Conservation (phyloP, 2,329 filamentous ascomycete genomes). For the Stenocarpella maydis region DNA sequence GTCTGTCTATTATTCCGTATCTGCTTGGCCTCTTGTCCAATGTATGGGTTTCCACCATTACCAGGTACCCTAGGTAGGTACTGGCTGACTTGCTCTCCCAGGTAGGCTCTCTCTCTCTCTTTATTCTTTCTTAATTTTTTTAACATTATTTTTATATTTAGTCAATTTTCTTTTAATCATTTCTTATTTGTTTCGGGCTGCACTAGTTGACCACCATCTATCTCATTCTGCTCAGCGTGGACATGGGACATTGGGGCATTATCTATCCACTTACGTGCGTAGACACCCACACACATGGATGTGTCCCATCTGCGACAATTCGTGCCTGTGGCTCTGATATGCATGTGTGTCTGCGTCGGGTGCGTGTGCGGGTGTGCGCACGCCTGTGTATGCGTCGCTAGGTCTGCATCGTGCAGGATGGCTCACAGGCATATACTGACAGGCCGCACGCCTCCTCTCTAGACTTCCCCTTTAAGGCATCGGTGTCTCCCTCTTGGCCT, state of each 20-base stretch:
- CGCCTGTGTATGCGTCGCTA: not conserved
- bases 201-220: not conserved
- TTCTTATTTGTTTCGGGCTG: no score
- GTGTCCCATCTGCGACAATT: not conserved
- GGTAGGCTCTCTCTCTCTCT: no score
- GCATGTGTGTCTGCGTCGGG: not conserved
- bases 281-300: not conserved
- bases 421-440: slow-evolving; percentile 21
- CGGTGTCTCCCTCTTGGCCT: slow-evolving; percentile 17
- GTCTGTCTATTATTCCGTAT: no score
- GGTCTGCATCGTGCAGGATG: slow-evolving; percentile 4
- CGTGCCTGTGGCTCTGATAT: not conserved
- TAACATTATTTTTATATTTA: no score
- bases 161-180: no score
- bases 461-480: not conserved
- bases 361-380: not conserved
- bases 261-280: not conserved
- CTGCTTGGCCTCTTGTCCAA: no score
- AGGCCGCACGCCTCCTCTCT: slow-evolving; percentile 22
- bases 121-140: no score
- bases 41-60: not conserved
- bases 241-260: not conserved
- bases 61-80: no score
- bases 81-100: no score
- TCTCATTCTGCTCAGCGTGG: not conserved